Evolutionary conservation across 2,329 filamentous ascomycete species (phyloP).

Genomic region (Alternaria triticina): DNA sequence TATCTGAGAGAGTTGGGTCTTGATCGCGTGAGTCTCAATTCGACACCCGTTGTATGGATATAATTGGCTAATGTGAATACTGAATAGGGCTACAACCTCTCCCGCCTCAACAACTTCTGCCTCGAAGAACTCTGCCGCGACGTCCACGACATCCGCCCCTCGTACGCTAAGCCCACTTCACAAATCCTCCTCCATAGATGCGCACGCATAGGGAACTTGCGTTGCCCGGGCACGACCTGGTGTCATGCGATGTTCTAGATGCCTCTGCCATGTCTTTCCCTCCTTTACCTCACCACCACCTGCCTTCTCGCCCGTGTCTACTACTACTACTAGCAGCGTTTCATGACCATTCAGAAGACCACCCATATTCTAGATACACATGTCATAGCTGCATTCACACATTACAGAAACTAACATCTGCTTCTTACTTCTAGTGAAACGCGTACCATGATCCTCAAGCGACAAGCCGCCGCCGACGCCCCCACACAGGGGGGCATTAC

Average conservation of each 20-base stretch:
- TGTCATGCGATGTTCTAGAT: neutral
- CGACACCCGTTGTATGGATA: too few relatives aligned
- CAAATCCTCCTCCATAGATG: conserved; percentile 1
- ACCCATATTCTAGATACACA: neutral
- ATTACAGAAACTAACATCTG: neutral
- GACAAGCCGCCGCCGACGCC: neutral
- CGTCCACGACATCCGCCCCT: conserved; percentile 2
- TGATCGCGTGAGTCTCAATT: conserved; percentile 32
- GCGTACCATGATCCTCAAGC: neutral
- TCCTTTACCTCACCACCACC: neutral
- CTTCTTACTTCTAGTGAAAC: neutral
- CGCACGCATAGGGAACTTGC: conserved; percentile 3
- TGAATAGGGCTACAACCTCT: conserved; percentile 25
- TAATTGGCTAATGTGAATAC: neutral
- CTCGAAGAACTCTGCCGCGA: conserved; percentile 22
- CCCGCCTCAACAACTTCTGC: conserved; percentile 17
- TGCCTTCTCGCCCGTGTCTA: neutral
- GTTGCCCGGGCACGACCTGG: conserved; percentile 1
- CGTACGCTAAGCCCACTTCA: conserved; percentile 5
- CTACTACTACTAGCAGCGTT: neutral
- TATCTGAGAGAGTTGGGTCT: conserved; percentile 36
- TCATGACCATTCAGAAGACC: neutral
- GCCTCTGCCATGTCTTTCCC: neutral
- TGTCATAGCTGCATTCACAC: neutral
- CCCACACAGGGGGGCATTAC: neutral